These are phyloP conservation scores for Panus rudis DNA, from an alignment of 768 basidiomycete genomes.

Conservation along the genomic window DNA sequence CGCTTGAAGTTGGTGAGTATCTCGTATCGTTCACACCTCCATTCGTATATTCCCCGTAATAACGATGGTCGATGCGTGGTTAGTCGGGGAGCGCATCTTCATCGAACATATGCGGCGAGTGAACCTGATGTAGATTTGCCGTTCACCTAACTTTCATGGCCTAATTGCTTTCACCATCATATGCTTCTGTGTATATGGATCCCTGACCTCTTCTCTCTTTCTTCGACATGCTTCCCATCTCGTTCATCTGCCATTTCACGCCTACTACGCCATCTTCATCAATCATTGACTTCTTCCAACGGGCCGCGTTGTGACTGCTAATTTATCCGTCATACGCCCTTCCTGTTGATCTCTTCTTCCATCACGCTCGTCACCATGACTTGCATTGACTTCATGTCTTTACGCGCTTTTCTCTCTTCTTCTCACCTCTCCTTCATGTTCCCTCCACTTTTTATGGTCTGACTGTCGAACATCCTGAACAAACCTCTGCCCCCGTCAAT, in stretches of 20 bases:
- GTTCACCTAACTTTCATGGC: constrained; percentile 1
- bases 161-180: constrained; percentile 3
- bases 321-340: neutral
- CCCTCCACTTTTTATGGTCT: constrained; percentile 5
- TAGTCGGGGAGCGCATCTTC: constrained; percentile 1
- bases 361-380: neutral
- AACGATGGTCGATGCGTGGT: neutral
- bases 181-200: neutral
- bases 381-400: constrained; percentile 2
- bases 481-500: neutral
- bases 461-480: no score
- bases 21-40: constrained; percentile 1
- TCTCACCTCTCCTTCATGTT: constrained; percentile 2
- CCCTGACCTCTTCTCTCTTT: neutral
- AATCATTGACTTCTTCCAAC: no score
- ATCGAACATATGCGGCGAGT: neutral
- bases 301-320: neutral
- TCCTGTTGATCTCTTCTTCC: neutral
- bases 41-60: constrained; percentile 1
- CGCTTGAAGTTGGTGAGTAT: constrained; percentile 55
- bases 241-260: no score
- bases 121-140: neutral
- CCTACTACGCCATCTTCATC: no score
- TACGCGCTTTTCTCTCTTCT: neutral
- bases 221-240: no score